phyloP scores from a whole-genome alignment of 352 stramenopile genomes.

The Pythium grandisporangium region DNA sequence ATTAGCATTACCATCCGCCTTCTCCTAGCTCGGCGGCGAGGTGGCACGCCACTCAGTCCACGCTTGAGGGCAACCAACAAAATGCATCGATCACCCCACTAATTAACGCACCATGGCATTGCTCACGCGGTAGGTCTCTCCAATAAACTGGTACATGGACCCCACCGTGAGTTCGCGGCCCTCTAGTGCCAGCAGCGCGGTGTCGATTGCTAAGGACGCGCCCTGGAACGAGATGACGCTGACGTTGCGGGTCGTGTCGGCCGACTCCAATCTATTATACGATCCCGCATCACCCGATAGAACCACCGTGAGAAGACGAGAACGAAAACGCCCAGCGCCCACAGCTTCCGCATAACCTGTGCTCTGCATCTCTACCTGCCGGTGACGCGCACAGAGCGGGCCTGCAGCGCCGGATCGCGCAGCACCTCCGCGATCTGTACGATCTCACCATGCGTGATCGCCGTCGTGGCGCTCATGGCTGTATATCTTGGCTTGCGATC shows the following conservation, averaged over 20 bases:
- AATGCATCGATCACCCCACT: too few relatives aligned
- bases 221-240: conserved; percentile 59
- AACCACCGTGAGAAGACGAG: too few relatives aligned
- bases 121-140: conserved; percentile 43
- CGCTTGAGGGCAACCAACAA: too few relatives aligned
- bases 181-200: conserved; percentile 33
- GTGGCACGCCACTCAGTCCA: not conserved
- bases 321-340: too few relatives aligned
- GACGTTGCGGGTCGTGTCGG: conserved; percentile 36
- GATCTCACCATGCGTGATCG: conserved; percentile 47
- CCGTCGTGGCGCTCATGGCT: conserved; percentile 6
- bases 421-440: conserved; percentile 77
- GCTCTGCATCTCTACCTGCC: too few relatives aligned
- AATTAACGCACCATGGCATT: conserved; percentile 16
- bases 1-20: too few relatives aligned
- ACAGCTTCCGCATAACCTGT: too few relatives aligned
- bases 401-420: conserved; percentile 44
- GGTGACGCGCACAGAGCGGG: conserved; percentile 70
- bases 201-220: conserved; percentile 55
- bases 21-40: too few relatives aligned
- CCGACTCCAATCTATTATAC: conserved; percentile 36
- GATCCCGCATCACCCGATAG: too few relatives aligned
- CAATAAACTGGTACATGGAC: conserved; percentile 81
- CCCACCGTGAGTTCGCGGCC: conserved; percentile 38
- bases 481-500: not conserved